These are phyloP conservation scores for Physcia stellaris DNA, from an alignment of 495 filamentous ascomycete genomes.

Conservation along the genomic window DNA sequence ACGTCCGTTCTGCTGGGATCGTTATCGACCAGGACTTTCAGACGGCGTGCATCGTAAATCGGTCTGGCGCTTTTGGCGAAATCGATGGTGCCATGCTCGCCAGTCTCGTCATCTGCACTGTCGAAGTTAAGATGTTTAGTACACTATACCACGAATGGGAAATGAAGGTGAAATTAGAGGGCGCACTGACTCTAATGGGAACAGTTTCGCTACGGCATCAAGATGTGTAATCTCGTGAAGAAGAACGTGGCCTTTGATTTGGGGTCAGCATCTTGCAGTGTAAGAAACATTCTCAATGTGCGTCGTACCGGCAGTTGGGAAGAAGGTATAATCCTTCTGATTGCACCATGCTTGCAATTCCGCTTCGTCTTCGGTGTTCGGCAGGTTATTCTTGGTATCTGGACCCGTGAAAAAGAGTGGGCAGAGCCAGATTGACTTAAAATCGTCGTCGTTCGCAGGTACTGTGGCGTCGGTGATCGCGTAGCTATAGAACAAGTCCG, in stretches of 20 bases:
- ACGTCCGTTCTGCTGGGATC: slow-evolving; percentile 2
- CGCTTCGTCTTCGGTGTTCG: neutral
- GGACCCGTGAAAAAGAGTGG: neutral
- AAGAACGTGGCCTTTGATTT: neutral
- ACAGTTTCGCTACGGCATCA: neutral
- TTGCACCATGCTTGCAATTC: neutral
- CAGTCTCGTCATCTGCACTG: neutral
- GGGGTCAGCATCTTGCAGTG: neutral
- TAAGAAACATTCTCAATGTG: neutral
- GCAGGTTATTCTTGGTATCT: neutral
- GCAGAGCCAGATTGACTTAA: neutral
- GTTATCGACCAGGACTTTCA: slow-evolving; percentile 4
- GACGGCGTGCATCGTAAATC: slow-evolving; percentile 2
- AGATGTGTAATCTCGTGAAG: neutral
- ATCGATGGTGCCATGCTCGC: slow-evolving; percentile 1
- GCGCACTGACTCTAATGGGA: neutral
- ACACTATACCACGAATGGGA: too few species aligned
- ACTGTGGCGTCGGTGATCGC: slow-evolving; percentile 1
- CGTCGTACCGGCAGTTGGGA: neutral
- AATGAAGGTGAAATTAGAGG: neutral
- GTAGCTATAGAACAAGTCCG: neutral
- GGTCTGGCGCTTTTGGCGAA: slow-evolving; percentile 3
- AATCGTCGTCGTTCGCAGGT: neutral
- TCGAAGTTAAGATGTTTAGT: neutral
- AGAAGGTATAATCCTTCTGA: slow-evolving; percentile 1